A percentile compares a stretch with the other conserved stretches of the same genome.
Evolutionary conservation across 495 filamentous ascomycete genomes (phyloP).

Genomic region (Annulohypoxylon stygium): DNA sequence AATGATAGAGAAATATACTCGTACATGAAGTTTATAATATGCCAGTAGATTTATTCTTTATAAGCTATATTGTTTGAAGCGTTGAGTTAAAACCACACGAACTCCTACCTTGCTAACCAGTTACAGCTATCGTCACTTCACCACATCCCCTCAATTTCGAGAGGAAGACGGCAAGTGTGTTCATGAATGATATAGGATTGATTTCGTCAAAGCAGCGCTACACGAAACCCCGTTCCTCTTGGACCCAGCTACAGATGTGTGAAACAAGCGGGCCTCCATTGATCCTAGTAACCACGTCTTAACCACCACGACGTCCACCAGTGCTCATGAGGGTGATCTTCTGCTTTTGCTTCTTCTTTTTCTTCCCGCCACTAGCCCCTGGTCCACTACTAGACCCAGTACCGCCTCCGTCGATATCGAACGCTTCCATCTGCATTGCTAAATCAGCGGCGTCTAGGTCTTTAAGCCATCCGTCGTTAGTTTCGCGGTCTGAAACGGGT

Average conservation of each 20-base stretch:
- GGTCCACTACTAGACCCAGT: slow-evolving; percentile 41
- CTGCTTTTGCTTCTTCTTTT: slow-evolving; percentile 94
- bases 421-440: slow-evolving; percentile 61
- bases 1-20: not conserved
- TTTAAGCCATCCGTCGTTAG: slow-evolving; percentile 84
- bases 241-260: not conserved
- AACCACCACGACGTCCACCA: slow-evolving; percentile 56
- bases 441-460: slow-evolving; percentile 61
- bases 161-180: not conserved
- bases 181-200: slow-evolving; percentile 5
- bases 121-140: not conserved
- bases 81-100: not conserved
- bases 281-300: not conserved
- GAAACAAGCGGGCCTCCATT: slow-evolving; percentile 6
- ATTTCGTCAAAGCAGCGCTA: slow-evolving; percentile 4
- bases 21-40: not conserved
- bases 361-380: slow-evolving; percentile 66
- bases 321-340: slow-evolving; percentile 97
- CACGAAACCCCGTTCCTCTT: not conserved
- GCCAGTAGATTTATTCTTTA: slow-evolving; percentile 7
- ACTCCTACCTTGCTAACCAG: slow-evolving; percentile 4
- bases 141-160: not conserved
- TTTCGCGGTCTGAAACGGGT: slow-evolving; percentile 57
- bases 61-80: slow-evolving; percentile 13
- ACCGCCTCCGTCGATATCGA: slow-evolving; percentile 53